Percentiles rank a stretch among this genome's conserved stretches.
These are phyloP conservation scores for Cystobasidium onofrii DNA, from an alignment of 768 basidiomycete species.

Conservation along the genomic window DNA sequence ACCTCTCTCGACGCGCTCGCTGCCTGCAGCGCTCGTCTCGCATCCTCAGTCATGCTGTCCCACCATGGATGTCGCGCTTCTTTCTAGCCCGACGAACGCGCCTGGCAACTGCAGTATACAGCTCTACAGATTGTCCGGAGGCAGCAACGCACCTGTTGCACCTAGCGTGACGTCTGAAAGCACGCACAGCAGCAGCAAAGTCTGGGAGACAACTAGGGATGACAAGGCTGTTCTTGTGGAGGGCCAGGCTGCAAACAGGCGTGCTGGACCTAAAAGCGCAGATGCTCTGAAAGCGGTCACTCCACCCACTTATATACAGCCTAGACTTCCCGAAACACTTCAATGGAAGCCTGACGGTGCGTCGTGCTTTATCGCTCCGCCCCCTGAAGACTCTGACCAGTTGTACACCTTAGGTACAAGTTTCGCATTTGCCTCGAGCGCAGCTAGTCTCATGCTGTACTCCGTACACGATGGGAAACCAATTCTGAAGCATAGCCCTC, in stretches of 20 bases:
- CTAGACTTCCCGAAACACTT: neutral
- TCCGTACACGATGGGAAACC: constrained; percentile 23
- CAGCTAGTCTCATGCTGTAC: neutral
- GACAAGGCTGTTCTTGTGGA: neutral
- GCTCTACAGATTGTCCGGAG: constrained; percentile 19
- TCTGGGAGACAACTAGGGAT: constrained; percentile 11
- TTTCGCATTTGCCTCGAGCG: constrained; percentile 14
- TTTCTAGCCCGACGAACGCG: constrained; percentile 19
- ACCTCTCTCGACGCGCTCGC: constrained; percentile 1
- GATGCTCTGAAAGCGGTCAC: neutral
- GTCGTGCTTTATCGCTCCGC: neutral
- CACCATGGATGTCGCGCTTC: constrained; percentile 31
- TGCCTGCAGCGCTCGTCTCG: neutral
- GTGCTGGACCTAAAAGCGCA: neutral
- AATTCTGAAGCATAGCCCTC: neutral
- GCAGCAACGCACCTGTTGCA: constrained; percentile 19
- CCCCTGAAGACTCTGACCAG: no score
- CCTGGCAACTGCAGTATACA: constrained; percentile 11
- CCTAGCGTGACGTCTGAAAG: constrained; percentile 27
- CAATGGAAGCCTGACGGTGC: constrained; percentile 12
- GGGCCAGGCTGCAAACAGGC: neutral
- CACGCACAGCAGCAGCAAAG: neutral
- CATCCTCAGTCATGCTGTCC: constrained; percentile 31
- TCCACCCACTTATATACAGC: constrained; percentile 1
- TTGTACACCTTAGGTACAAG: neutral